Conservation (phyloP, 176 grass and related monocot species). For the Aegilops longissima region DNA sequence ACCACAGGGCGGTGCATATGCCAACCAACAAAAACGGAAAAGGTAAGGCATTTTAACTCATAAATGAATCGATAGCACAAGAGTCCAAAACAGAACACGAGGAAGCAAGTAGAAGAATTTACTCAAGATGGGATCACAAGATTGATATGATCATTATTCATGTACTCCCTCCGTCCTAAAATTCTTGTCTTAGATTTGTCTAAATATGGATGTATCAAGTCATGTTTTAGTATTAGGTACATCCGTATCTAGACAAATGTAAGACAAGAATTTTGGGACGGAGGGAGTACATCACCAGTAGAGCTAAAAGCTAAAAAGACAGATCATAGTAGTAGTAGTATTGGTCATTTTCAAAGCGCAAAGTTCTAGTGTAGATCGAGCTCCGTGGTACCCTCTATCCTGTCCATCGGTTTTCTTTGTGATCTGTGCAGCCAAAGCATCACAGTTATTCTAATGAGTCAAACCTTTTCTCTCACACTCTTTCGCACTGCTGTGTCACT, state of each 20-base stretch:
- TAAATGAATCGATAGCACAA: background rate
- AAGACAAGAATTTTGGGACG: too few relatives aligned
- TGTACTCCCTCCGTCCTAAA: background rate
- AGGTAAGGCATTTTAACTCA: background rate
- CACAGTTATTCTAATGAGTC: too few relatives aligned
- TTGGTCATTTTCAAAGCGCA: background rate
- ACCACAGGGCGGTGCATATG: background rate
- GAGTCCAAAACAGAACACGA: slow-evolving; percentile 1
- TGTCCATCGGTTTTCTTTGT: too few relatives aligned
- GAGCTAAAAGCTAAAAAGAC: background rate
- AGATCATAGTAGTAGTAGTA: background rate
- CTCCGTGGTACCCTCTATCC: too few relatives aligned
- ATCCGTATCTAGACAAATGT: too few relatives aligned
- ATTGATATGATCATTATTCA: background rate
- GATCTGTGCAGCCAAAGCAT: too few relatives aligned
- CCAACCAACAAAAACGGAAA: background rate
- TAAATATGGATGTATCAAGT: too few relatives aligned
- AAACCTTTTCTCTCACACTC: too few relatives aligned
- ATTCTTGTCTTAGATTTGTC: too few relatives aligned
- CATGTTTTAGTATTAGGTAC: too few relatives aligned
- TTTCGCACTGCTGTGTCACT: too few relatives aligned
- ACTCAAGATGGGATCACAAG: background rate
- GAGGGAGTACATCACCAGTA: background rate
- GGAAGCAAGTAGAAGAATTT: background rate
- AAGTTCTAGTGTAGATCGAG: too few relatives aligned